phyloP scores from a whole-genome alignment of 352 stramenopile genomes.

The Phytopythium sindhum region DNA sequence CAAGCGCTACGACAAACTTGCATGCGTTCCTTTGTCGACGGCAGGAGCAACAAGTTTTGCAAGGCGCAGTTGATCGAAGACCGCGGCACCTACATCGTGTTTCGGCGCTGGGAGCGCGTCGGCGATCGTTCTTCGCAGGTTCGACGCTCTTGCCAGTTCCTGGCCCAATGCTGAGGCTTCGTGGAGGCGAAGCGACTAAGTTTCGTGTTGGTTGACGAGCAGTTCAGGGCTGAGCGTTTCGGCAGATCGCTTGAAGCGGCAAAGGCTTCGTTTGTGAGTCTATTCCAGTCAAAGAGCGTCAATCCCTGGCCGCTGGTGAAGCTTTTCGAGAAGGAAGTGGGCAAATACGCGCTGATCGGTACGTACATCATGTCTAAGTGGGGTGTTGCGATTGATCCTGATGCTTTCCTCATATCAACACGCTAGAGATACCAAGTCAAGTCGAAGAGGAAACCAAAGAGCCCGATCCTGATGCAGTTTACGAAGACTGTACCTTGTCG shows the following conservation, averaged over 20 bases:
- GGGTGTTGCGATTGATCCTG: too few species aligned
- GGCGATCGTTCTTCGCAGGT: constrained; percentile 52
- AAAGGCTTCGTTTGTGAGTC: constrained; percentile 33
- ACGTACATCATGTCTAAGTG: too few species aligned
- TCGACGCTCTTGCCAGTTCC: background rate
- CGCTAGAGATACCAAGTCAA: too few species aligned
- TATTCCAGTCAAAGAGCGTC: constrained; percentile 51
- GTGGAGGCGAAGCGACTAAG: too few species aligned
- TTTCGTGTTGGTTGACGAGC: background rate
- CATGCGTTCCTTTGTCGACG: background rate
- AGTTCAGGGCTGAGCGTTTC: constrained; percentile 10
- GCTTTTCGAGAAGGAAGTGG: constrained; percentile 35
- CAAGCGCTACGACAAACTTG: background rate
- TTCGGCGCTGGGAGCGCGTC: constrained; percentile 62
- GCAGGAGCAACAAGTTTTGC: constrained; percentile 43
- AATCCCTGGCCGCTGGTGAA: constrained; percentile 53
- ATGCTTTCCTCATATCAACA: too few species aligned
- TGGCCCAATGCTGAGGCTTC: too few species aligned
- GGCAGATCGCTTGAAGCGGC: constrained; percentile 6
- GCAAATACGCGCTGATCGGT: constrained; percentile 69
- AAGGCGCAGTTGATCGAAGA: constrained; percentile 59
- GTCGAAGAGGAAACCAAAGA: too few species aligned
- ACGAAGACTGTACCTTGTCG: too few species aligned
- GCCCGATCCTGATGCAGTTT: too few species aligned
- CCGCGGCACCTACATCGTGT: constrained; percentile 33